A percentile compares a stretch with the other conserved stretches of the same genome.
Conservation (phyloP, 192 early-diverging fungal genomes). For the Chytriomyces sp. region DNA sequence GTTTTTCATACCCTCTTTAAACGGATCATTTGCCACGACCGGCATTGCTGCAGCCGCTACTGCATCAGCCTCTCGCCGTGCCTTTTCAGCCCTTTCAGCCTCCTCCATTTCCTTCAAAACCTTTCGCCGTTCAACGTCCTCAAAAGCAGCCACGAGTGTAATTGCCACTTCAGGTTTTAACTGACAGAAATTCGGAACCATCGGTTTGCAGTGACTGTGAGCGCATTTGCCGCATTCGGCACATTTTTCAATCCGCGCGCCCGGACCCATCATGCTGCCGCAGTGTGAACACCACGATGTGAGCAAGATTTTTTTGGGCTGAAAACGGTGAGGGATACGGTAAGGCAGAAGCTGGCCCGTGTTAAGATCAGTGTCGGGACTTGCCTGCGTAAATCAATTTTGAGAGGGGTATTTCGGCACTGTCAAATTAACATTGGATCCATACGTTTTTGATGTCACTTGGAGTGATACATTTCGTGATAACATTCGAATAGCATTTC, state of each 20-base stretch:
- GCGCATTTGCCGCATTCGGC: slow-evolving; percentile 47
- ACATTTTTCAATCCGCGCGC: slow-evolving; percentile 48
- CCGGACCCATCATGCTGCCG: slow-evolving; percentile 71
- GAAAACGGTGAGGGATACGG: slow-evolving; percentile 95
- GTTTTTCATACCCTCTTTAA: neutral
- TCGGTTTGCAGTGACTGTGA: slow-evolving; percentile 50
- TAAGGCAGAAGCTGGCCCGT: slow-evolving; percentile 75
- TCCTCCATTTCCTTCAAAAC: slow-evolving; percentile 55
- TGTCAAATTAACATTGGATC: neutral
- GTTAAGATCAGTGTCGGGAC: slow-evolving; percentile 68
- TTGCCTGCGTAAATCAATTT: neutral
- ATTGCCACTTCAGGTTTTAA: slow-evolving; percentile 52
- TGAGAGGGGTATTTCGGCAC: neutral
- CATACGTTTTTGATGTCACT: slow-evolving; percentile 32
- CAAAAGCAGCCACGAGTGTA: slow-evolving; percentile 50
- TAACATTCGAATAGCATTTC: slow-evolving; percentile 83
- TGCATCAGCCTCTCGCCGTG: slow-evolving; percentile 14
- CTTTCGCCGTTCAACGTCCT: slow-evolving; percentile 51
- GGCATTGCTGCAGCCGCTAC: slow-evolving; percentile 1
- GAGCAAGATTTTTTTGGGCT: slow-evolving; percentile 76
- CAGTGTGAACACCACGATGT: slow-evolving; percentile 97
- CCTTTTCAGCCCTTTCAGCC: slow-evolving; percentile 41
- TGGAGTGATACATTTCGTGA: slow-evolving; percentile 88
- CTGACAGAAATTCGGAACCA: slow-evolving; percentile 58
- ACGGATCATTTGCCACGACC: neutral